Evolutionary conservation across 2,329 filamentous ascomycete species (phyloP).

Genomic region (Phaeophleospora eucalypticola): DNA sequence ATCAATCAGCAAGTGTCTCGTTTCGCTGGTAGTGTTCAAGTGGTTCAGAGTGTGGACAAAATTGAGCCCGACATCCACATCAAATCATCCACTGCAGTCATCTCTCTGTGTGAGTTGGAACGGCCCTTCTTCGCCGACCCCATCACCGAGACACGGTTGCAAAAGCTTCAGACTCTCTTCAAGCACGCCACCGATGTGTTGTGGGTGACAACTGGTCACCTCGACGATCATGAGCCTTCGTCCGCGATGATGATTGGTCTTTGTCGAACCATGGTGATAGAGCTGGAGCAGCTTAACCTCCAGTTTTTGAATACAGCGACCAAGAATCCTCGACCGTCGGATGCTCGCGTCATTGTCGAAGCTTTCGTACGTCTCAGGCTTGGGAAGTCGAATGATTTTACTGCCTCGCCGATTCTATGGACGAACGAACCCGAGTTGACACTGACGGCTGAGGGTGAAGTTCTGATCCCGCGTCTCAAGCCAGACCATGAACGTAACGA

Average conservation of each 20-base stretch:
- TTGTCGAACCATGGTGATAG: slow-evolving; percentile 16
- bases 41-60: slow-evolving; percentile 14
- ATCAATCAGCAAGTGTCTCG: slow-evolving; percentile 15
- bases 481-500: slow-evolving; percentile 23
- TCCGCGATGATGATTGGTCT: slow-evolving; percentile 19
- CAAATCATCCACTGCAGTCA: slow-evolving; percentile 9
- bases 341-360: slow-evolving; percentile 15
- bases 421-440: slow-evolving; percentile 16
- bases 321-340: slow-evolving; percentile 3
- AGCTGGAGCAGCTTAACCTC: slow-evolving; percentile 16
- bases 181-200: slow-evolving; percentile 12
- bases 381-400: slow-evolving; percentile 9
- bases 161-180: slow-evolving; percentile 16
- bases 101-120: slow-evolving; percentile 18
- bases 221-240: slow-evolving; percentile 13
- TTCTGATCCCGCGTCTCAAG: slow-evolving; percentile 20
- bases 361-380: slow-evolving; percentile 14
- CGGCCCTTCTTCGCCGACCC: slow-evolving; percentile 16
- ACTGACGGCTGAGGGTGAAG: slow-evolving; percentile 11
- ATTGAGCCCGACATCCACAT: slow-evolving; percentile 11
- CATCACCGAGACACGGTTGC: slow-evolving; percentile 8
- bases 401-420: slow-evolving; percentile 6
- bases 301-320: slow-evolving; percentile 17
- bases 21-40: slow-evolving; percentile 15
- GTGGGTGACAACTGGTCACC: slow-evolving; percentile 15